Base-by-base conservation (phyloP, 768 basidiomycete genomes). In the Cystoderma amianthinum region DNA sequence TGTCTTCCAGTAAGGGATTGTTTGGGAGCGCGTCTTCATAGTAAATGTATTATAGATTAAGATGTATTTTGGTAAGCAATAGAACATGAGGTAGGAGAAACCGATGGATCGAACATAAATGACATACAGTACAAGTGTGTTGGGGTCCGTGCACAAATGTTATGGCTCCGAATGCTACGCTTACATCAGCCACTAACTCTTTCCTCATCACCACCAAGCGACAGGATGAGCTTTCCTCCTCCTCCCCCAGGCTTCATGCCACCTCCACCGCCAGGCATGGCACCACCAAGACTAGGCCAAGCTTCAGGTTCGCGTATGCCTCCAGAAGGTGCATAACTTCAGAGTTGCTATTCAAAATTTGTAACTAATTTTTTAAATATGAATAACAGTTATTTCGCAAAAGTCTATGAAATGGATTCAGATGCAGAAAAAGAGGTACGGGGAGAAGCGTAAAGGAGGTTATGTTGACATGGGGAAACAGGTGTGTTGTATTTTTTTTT, bases 341-440 rank as follows among this genome's bases (percentile, higher is more conserved):
- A 12, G 32, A 20, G 36, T 45, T 12, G 30, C 12, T 17, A 36
- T 11, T 12, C 20, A 16, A n/a, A 16, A 32, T 43, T 44, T 39
- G 36, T 44, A 43, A 48, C 48, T 48, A 53, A 33, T 12, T 51
- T 48, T 36, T 50, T 39, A 48, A n/a, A n/a, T 51, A 44, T 50
- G 47, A 44, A 52, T 33, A 36, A 38, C 46, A 71, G 79, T 85
- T 47, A 74, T 98, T 52, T 80, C 82, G 24, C 82, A 87, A 63
- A 99, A 98, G 69, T 83, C 89, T 25, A 83, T 91, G 68, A 98
- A 98, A 72, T 98, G 92, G 92, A 69, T 87, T 42, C 85, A 89
- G 53, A 86, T 92, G 82, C 92, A 95, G 68, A 82, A 73, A 65
- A 92, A 85, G 64, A 76, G 92, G 45, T 96, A 91, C 49, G 91